Conservation (phyloP, 371 early-diverging fungal genomes). For the Parasitella parasitica region DNA sequence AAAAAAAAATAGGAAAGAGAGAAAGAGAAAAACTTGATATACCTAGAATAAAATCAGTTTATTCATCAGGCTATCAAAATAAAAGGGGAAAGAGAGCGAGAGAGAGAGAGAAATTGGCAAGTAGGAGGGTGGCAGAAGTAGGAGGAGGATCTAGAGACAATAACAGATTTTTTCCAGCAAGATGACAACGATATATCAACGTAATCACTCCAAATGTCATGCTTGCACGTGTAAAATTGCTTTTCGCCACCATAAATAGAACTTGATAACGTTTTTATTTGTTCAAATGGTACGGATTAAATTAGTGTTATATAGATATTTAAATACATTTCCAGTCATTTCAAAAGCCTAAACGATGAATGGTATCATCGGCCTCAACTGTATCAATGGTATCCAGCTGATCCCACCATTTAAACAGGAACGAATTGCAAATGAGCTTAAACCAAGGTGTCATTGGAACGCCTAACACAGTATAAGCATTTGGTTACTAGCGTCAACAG, state of each 20-base stretch:
- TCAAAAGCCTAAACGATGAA: constrained; percentile 69
- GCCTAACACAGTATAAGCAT: constrained; percentile 27
- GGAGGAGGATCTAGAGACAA: not conserved
- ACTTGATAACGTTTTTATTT: not conserved
- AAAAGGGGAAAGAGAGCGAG: too few relatives aligned
- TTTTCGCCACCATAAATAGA: not conserved
- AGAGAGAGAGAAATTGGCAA: too few relatives aligned
- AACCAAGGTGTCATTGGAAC: constrained; percentile 95
- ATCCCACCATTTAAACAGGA: constrained; percentile 95
- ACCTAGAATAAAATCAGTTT: constrained; percentile 4
- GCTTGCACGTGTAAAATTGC: constrained; percentile 6
- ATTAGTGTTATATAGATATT: not conserved
- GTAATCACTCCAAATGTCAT: not conserved
- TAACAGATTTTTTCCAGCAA: not conserved
- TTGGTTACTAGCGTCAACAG: too few relatives aligned
- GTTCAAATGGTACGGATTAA: not conserved
- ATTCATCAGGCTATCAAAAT: not conserved
- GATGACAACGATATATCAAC: not conserved
- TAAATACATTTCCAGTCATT: not conserved
- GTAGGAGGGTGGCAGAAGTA: not conserved
- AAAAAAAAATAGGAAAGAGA: constrained; percentile 1
- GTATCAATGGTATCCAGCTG: constrained; percentile 71
- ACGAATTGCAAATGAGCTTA: constrained; percentile 84
- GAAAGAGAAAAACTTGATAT: not conserved
- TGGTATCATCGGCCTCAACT: constrained; percentile 68